Conservation (phyloP, 192 early-diverging fungal genomes). For the Backusella morwellensis region DNA sequence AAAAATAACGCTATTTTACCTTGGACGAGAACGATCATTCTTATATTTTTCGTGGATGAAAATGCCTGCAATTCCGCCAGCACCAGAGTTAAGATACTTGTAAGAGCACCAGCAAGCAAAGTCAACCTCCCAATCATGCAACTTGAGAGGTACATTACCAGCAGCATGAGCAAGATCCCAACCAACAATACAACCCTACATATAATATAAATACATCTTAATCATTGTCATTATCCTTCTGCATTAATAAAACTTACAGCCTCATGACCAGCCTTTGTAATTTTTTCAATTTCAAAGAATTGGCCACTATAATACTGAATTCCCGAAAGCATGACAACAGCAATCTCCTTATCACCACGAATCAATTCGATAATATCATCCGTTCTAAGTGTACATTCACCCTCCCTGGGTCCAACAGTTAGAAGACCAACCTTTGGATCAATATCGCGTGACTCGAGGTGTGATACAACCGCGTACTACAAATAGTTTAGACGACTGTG, state of each 20-base stretch:
- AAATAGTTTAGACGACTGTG: not conserved
- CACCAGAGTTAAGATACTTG: constrained; percentile 98
- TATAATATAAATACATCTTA: not conserved
- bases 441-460: constrained; percentile 80
- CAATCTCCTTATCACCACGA: constrained; percentile 69
- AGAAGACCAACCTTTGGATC: constrained; percentile 72
- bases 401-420: constrained; percentile 66
- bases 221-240: not conserved
- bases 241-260: constrained; percentile 47
- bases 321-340: constrained; percentile 86
- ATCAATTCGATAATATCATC: constrained; percentile 83
- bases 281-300: constrained; percentile 80
- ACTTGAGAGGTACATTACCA: constrained; percentile 83
- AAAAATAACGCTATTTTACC: constrained; percentile 32
- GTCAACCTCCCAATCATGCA: constrained; percentile 97
- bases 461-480: constrained; percentile 86
- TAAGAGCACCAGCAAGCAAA: constrained; percentile 99
- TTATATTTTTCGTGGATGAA: constrained; percentile 89
- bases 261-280: constrained; percentile 78
- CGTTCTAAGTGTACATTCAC: constrained; percentile 68
- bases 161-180: constrained; percentile 96
- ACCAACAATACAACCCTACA: constrained; percentile 86
- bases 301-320: constrained; percentile 96
- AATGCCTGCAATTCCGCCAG: constrained; percentile 89
- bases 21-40: constrained; percentile 49